Conservation (phyloP, 78 protist genomes). For the Dictyostelium capitatum region DNA sequence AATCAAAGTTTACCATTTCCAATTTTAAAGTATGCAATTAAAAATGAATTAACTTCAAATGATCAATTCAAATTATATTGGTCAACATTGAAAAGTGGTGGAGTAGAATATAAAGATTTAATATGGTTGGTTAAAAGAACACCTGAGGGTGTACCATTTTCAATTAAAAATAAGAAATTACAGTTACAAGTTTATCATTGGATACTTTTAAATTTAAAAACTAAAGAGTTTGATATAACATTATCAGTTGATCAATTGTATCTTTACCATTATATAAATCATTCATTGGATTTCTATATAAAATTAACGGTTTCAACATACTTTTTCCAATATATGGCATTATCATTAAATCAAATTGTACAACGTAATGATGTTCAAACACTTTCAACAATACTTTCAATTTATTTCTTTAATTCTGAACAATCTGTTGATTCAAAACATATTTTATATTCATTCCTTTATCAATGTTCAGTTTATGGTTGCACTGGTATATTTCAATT, state of each 20-base stretch:
- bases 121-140: too few species aligned
- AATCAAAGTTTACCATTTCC: too few species aligned
- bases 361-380: background rate
- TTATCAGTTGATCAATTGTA: background rate
- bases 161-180: too few species aligned
- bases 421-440: background rate
- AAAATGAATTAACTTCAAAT: too few species aligned
- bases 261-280: background rate
- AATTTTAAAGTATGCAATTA: too few species aligned
- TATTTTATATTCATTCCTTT: background rate
- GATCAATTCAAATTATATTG: too few species aligned
- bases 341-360: background rate
- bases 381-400: background rate
- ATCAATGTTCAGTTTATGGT: background rate
- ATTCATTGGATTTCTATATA: background rate
- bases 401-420: background rate
- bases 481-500: background rate
- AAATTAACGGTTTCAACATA: background rate
- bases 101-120: too few species aligned
- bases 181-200: too few species aligned
- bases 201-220: too few species aligned
- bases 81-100: too few species aligned
- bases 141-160: too few species aligned
- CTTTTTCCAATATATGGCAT: background rate
- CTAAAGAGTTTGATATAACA: too few species aligned